These are phyloP conservation scores for Tricholoma saponaceum DNA, from an alignment of 768 basidiomycete species.

Conservation along the genomic window DNA sequence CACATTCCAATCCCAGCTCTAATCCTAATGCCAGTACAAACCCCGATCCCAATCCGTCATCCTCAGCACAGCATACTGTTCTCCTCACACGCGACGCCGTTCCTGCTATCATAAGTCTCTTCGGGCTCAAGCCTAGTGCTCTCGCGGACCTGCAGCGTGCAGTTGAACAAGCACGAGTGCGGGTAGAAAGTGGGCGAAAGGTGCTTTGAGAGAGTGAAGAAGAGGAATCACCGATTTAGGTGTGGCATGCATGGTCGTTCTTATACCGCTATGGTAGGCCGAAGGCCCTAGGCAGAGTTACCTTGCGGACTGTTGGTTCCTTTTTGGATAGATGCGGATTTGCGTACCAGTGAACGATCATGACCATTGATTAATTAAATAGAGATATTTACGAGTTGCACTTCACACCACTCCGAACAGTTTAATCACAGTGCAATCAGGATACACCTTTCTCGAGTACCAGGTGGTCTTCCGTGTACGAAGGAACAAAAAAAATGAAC, in stretches of 20 bases:
- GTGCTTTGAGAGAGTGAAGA: background rate
- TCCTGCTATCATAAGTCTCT: slow-evolving; percentile 42
- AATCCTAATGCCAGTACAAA: slow-evolving; percentile 5
- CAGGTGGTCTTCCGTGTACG: too few species aligned
- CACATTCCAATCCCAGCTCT: slow-evolving; percentile 5
- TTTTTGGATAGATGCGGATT: too few species aligned
- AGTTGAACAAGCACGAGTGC: slow-evolving; percentile 50
- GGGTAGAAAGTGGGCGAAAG: slow-evolving; percentile 21
- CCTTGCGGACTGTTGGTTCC: background rate
- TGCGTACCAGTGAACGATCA: too few species aligned
- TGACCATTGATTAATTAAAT: too few species aligned
- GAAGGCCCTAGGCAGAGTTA: background rate
- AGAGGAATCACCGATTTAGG: background rate
- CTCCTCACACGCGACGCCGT: slow-evolving; percentile 53
- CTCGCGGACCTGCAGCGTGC: slow-evolving; percentile 58
- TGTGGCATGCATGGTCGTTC: too few species aligned
- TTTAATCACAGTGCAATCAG: too few species aligned
- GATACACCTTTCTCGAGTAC: too few species aligned
- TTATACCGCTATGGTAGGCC: too few species aligned
- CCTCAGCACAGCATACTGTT: slow-evolving; percentile 24
- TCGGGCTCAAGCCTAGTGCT: slow-evolving; percentile 41
- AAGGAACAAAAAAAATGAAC: too few species aligned
- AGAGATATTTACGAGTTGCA: too few species aligned
- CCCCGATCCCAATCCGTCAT: slow-evolving; percentile 1
- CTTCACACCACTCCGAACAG: too few species aligned